These are phyloP conservation scores for Yamadazyma paraphyllophila DNA, from an alignment of 805 yeast genomes.

Conservation along the genomic window DNA sequence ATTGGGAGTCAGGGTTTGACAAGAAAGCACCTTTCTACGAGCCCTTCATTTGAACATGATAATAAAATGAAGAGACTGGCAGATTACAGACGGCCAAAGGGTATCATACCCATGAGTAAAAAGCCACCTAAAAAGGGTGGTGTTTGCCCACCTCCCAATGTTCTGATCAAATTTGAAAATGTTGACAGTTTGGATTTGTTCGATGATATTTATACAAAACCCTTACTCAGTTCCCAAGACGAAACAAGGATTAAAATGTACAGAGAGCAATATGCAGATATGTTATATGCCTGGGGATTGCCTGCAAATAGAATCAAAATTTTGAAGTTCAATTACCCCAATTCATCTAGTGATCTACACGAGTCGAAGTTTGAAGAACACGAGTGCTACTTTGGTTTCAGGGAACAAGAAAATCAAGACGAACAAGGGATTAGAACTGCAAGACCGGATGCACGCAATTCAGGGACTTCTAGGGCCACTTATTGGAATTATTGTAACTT, in stretches of 20 bases:
- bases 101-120: constrained; percentile 3
- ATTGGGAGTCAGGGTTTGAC: not conserved
- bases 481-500: constrained; percentile 52
- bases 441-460: constrained; percentile 20
- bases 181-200: constrained; percentile 41
- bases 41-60: constrained; percentile 3
- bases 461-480: constrained; percentile 31
- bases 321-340: constrained; percentile 60
- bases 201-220: constrained; percentile 40
- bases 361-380: constrained; percentile 25
- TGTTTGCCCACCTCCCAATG: constrained; percentile 24
- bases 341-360: constrained; percentile 5
- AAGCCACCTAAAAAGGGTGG: constrained; percentile 17
- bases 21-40: constrained; percentile 5
- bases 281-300: constrained; percentile 80
- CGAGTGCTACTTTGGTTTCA: constrained; percentile 32
- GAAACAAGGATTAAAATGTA: constrained; percentile 37
- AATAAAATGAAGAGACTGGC: not conserved
- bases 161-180: constrained; percentile 49
- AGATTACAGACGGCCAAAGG: constrained; percentile 6
- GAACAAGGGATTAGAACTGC: constrained; percentile 16
- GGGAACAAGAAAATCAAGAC: constrained; percentile 10
- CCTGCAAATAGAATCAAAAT: constrained; percentile 78
- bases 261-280: constrained; percentile 71
- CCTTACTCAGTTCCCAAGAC: constrained; percentile 41